A percentile compares a stretch with the other conserved stretches of the same genome.
phyloP scores from a whole-genome alignment of 768 basidiomycete genomes.

The Kwoniella mangroviensis region DNA sequence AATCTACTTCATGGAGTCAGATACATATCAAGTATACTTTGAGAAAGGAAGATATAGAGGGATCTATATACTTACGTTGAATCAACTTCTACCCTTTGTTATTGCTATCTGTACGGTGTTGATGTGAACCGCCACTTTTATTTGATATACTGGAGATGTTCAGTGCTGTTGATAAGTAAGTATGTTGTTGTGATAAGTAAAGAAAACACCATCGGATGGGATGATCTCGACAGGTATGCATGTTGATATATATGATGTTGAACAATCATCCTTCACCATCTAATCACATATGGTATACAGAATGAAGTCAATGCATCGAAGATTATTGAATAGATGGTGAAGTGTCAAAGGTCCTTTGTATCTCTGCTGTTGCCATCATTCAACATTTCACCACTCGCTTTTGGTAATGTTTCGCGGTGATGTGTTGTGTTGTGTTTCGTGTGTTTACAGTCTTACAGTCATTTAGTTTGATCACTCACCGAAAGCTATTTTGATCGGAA shows the following conservation, averaged over 20 bases:
- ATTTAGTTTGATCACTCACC: neutral
- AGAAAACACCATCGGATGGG: slow-evolving; percentile 4
- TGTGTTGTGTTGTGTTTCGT: neutral
- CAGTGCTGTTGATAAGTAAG: neutral
- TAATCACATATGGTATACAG: neutral
- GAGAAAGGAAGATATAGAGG: too few species aligned
- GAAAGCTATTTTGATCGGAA: slow-evolving; percentile 15
- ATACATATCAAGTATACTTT: too few species aligned
- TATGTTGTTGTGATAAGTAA: neutral
- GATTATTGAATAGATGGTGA: slow-evolving; percentile 20
- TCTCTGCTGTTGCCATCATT: neutral
- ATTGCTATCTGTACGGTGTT: neutral
- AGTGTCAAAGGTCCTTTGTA: slow-evolving; percentile 24
- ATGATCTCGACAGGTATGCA: neutral
- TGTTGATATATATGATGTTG: slow-evolving; percentile 1
- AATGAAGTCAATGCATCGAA: slow-evolving; percentile 8
- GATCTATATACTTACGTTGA: slow-evolving; percentile 7
- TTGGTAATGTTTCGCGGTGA: too few species aligned
- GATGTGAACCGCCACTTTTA: neutral
- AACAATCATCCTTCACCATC: slow-evolving; percentile 11
- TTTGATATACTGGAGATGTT: neutral
- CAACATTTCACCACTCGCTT: neutral
- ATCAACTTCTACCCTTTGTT: slow-evolving; percentile 18
- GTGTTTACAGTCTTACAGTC: neutral
- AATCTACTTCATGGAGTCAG: too few species aligned